These are phyloP conservation scores for Neonectria hederae DNA, from an alignment of 2,329 filamentous ascomycete species.

Conservation along the genomic window DNA sequence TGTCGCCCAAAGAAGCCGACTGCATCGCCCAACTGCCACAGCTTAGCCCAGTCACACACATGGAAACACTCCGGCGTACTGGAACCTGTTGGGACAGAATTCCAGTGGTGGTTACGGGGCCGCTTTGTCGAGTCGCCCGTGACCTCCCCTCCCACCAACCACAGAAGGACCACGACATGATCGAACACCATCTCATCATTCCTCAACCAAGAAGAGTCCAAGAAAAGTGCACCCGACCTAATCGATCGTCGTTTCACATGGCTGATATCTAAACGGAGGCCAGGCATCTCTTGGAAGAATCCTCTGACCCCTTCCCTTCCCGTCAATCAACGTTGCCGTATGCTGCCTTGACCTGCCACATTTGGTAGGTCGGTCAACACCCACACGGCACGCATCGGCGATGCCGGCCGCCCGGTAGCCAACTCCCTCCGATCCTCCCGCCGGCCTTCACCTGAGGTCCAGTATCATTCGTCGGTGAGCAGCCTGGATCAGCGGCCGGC, in stretches of 20 bases:
- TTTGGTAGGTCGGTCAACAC: conserved; percentile 6
- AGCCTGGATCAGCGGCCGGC: conserved; percentile 12
- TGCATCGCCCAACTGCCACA: conserved; percentile 14
- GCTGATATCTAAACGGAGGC: background rate
- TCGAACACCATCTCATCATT: conserved; percentile 4
- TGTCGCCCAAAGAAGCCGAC: conserved; percentile 5
- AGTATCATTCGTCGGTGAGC: conserved; percentile 16
- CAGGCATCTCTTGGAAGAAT: background rate
- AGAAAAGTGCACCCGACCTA: conserved; percentile 7
- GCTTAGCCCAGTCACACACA: conserved; percentile 1
- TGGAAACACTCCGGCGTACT: background rate
- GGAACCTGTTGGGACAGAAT: background rate
- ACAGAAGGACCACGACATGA: conserved; percentile 6
- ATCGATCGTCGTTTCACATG: conserved; percentile 21
- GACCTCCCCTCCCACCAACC: conserved; percentile 1
- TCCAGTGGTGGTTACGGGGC: background rate
- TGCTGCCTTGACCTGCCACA: conserved; percentile 9
- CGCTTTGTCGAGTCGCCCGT: background rate
- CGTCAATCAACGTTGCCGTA: conserved; percentile 2
- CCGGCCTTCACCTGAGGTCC: conserved; percentile 2
- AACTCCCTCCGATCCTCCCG: conserved; percentile 4
- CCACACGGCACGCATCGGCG: conserved; percentile 29
- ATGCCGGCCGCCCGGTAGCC: conserved; percentile 31
- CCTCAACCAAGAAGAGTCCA: background rate
- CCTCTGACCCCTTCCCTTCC: conserved; percentile 10